A percentile compares a stretch with the other conserved stretches of the same genome.
These are phyloP conservation scores for Leccinum variicolor DNA, from an alignment of 768 basidiomycete species.

Conservation along the genomic window DNA sequence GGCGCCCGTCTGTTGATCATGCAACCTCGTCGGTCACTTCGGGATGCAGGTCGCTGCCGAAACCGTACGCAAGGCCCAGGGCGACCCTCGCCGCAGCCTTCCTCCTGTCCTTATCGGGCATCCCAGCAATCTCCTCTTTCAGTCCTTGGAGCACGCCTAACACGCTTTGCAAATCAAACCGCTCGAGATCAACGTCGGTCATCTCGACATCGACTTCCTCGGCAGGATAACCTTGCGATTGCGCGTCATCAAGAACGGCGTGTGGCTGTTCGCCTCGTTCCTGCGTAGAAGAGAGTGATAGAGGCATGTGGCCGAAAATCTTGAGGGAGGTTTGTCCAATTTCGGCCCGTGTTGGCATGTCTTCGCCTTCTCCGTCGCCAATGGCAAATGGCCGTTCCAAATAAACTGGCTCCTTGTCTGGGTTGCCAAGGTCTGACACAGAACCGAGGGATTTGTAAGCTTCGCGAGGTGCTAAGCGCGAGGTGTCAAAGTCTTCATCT, in stretches of 20 bases:
- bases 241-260: conserved; percentile 8
- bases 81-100: conserved; percentile 71
- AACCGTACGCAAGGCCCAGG: conserved; percentile 68
- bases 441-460: conserved; percentile 56
- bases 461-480: conserved; percentile 18
- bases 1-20: conserved; percentile 1
- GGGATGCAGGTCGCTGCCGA: conserved; percentile 24
- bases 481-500: conserved; percentile 19
- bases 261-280: conserved; percentile 8
- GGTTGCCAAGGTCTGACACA: conserved; percentile 55
- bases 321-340: conserved; percentile 45
- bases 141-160: conserved; percentile 61
- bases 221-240: conserved; percentile 25
- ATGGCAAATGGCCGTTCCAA: conserved; percentile 5
- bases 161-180: conserved; percentile 63
- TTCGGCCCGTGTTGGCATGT: conserved; percentile 48
- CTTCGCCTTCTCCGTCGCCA: conserved; percentile 16
- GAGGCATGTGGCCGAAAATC: conserved; percentile 43
- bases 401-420: conserved; percentile 32
- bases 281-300: conserved; percentile 16
- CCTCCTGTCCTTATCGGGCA: conserved; percentile 58
- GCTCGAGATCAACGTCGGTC: conserved; percentile 37
- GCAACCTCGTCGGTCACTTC: conserved; percentile 2
- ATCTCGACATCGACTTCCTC: conserved; percentile 26
- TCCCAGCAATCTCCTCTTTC: conserved; percentile 71